Evolutionary conservation across 2,329 filamentous ascomycete genomes (phyloP), one percentile per base, ranked within the genome.

Genomic region (Lachnellula hyalina): DNA sequence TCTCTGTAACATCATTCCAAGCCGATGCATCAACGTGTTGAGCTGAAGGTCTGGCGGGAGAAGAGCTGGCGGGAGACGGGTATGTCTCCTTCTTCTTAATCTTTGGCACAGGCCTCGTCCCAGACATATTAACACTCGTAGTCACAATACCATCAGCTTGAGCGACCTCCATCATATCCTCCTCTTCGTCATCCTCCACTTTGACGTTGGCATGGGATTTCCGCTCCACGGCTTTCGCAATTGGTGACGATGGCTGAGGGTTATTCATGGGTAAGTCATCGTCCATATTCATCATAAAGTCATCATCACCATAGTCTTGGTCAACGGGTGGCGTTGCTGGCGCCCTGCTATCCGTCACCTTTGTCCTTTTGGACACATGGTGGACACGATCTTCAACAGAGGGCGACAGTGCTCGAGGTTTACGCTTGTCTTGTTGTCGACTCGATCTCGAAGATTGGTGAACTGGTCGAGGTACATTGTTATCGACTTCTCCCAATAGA

Each of bases 1-100:
- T 93, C 66, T 85, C 84, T 7, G 89, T 92, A 47, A 99, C 84
- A 54, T 89, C 80, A 63, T 91, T 96, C 92, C 94, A 97, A 1
- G 90, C 84, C 1, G 87, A 86, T 1, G 92, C 82, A 74, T 96
- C 90, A 25, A 95, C 78, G 19, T 77, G 72, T 21, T 83, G 74
- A 14, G 82, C 76, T 1, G 80, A 70, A 6, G 80, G 75, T 61
- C 85, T 84, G 7, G 78, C 74, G 15, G 90, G 90, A 15, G 91
- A 96, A 4, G 91, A 96, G 67, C 80, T 89, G 44, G 78, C 79
- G 4, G 90, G 90, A 1, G 86, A 82, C 4, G 89, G 85, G 61
- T 87, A 84, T 2, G 82, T 74, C 36, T 82, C 78, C 11, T 81
- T 71, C 11, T 81, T 71, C 64, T 86, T 79, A 23, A 87, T 74